These are phyloP conservation scores for Roridomyces roridus DNA, from an alignment of 768 basidiomycete genomes.

Conservation along the genomic window DNA sequence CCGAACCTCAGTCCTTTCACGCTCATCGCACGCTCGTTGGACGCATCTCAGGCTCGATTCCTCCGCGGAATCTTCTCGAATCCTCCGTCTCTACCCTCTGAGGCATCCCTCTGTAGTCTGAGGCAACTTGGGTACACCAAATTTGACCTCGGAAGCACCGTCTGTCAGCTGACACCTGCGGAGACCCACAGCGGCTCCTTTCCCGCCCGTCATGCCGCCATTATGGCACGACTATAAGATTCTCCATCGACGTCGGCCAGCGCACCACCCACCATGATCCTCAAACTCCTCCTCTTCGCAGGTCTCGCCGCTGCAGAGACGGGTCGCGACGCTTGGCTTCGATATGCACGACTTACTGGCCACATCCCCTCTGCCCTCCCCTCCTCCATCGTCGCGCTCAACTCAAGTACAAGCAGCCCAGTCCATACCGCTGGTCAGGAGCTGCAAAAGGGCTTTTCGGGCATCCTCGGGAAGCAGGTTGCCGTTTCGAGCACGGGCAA, in stretches of 20 bases:
- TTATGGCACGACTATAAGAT: too few species aligned
- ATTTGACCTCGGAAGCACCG: too few species aligned
- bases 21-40: too few species aligned
- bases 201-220: too few species aligned
- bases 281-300: slow-evolving; percentile 17
- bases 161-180: too few species aligned
- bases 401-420: slow-evolving; percentile 21
- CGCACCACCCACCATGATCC: slow-evolving; percentile 11
- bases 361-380: slow-evolving; percentile 11
- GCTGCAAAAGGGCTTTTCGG: slow-evolving; percentile 23
- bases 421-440: slow-evolving; percentile 25
- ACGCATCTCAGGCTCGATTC: too few species aligned
- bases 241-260: slow-evolving; percentile 8
- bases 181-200: too few species aligned
- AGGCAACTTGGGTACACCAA: too few species aligned
- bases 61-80: too few species aligned
- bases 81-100: too few species aligned
- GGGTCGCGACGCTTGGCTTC: slow-evolving; percentile 23
- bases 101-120: too few species aligned
- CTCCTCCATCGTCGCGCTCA: slow-evolving; percentile 21
- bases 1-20: too few species aligned
- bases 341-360: slow-evolving; percentile 20
- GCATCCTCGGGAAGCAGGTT: slow-evolving; percentile 18
- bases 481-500: slow-evolving; percentile 10
- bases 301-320: slow-evolving; percentile 21